phyloP scores from a whole-genome alignment of 257 asterid genomes.

The Capsicum pubescens region DNA sequence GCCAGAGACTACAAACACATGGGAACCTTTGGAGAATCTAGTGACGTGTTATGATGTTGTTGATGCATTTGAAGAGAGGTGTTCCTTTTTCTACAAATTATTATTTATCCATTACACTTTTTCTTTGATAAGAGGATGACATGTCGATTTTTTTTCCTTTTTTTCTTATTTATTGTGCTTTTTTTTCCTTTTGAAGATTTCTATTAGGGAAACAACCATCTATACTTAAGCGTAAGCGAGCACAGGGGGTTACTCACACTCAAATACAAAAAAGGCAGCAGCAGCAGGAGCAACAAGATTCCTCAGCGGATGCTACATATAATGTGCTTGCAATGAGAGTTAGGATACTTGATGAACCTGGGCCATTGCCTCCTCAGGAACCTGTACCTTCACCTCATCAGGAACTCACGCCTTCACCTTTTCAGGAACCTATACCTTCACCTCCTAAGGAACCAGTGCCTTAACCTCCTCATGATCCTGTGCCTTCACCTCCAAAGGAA shows the following conservation, averaged over 20 bases:
- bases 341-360: too few relatives aligned
- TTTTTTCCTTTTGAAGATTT: slow-evolving; percentile 45
- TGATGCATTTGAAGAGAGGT: slow-evolving; percentile 85
- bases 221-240: slow-evolving; percentile 70
- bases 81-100: slow-evolving; percentile 38
- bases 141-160: not conserved
- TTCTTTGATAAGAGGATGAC: not conserved
- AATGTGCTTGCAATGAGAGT: not conserved
- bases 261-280: slow-evolving; percentile 60
- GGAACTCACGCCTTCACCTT: too few relatives aligned
- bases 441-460: not conserved
- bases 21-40: slow-evolving; percentile 89
- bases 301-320: slow-evolving; percentile 30
- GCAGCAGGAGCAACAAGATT: slow-evolving; percentile 33
- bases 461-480: too few relatives aligned
- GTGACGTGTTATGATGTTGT: slow-evolving; percentile 63
- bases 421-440: slow-evolving; percentile 31
- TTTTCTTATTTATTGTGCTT: slow-evolving; percentile 28
- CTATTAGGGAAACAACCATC: slow-evolving; percentile 54
- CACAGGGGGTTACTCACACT: slow-evolving; percentile 48
- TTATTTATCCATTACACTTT: slow-evolving; percentile 25
- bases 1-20: slow-evolving; percentile 84
- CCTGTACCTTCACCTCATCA: too few relatives aligned
- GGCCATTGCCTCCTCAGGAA: too few relatives aligned
- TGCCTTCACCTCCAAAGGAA: too few relatives aligned